Base-by-base conservation (phyloP, 1,139 yeast genomes). In the Chernovozyma aurita region DNA sequence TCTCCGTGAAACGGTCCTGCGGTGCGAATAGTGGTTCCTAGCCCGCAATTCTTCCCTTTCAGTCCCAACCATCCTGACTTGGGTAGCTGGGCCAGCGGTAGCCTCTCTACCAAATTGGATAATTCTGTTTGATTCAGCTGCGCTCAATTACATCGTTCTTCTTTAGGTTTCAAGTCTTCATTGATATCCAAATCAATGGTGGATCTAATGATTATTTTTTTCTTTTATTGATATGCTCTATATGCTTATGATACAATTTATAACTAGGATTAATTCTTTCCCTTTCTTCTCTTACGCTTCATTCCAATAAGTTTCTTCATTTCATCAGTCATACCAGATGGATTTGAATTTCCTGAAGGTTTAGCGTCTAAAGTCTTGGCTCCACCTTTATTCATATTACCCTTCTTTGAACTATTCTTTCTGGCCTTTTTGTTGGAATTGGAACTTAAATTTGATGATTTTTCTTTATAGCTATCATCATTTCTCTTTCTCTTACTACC, bases 201-300 rank as follows among this genome's bases (percentile, higher is more conserved):
- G n/a, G n/a, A n/a, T n/a, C n/a, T n/a, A n/a, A n/a, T n/a, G n/a
- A n/a, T n/a, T n/a, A n/a, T n/a, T n/a, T n/a, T n/a, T n/a, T n/a
- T 27, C 15, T 24, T 12, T 16, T 32, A 16, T 26, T 15, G 12
- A 4, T 32, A 32, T 32, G 35, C 32, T 25, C 7, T 20, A 13
- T 25, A 28, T 20, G 18, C 28, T 17, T 18, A 4, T 13, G 21
- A 17, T 29, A 15, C 31, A 15, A 29, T 29, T 15, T 31, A 6
- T 12, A 14, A 14, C 11, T 11, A 13, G 12, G 28, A 15, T 40
- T 54, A 64, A 27, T 57, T 60, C 53, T 65, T 63, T 28, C 59
- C 59, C 65, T 73, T 76, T 65, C 76, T 82, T 63, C 78, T 77
- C 63, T 71, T 82, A 57, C 92, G 77, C 59, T 83, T 85, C 48